Evolutionary conservation across 257 asterid genomes (phyloP).

Genomic region (Solanum bulbocastanum): DNA sequence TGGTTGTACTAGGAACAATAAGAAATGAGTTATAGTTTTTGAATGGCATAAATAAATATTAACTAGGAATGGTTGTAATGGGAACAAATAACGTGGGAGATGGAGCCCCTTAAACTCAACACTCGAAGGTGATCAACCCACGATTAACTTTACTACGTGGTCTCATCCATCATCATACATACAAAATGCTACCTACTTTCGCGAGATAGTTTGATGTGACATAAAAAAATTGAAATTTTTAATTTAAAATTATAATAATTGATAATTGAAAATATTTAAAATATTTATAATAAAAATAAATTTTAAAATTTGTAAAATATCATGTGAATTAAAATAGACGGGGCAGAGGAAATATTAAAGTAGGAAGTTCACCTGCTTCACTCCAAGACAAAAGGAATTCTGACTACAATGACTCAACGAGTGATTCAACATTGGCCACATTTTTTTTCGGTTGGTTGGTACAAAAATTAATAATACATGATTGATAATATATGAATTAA

Average conservation of each 20-base stretch:
- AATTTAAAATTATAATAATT: no score
- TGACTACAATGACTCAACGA: not conserved
- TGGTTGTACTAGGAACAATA: no score
- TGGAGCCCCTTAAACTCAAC: conserved; percentile 11
- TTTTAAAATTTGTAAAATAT: no score
- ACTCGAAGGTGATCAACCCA: conserved; percentile 39
- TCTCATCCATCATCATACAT: conserved; percentile 18
- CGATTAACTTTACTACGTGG: conserved; percentile 52
- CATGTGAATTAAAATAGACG: no score
- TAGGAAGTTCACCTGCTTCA: not conserved
- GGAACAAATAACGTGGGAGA: conserved; percentile 27
- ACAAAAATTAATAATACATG: no score
- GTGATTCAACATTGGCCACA: not conserved
- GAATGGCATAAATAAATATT: not conserved
- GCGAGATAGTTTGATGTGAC: not conserved
- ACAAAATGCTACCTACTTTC: no score
- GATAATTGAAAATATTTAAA: no score
- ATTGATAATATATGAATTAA: no score
- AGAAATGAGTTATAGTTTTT: not conserved
- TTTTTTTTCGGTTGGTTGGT: not conserved
- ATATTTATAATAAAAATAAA: no score
- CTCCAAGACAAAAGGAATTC: not conserved
- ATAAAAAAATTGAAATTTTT: not conserved
- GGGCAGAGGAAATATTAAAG: no score
- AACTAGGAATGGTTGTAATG: not conserved